Evolutionary conservation across 1,284 basidiomycete genomes (phyloP).

Genomic region (Earliella scabrosa): DNA sequence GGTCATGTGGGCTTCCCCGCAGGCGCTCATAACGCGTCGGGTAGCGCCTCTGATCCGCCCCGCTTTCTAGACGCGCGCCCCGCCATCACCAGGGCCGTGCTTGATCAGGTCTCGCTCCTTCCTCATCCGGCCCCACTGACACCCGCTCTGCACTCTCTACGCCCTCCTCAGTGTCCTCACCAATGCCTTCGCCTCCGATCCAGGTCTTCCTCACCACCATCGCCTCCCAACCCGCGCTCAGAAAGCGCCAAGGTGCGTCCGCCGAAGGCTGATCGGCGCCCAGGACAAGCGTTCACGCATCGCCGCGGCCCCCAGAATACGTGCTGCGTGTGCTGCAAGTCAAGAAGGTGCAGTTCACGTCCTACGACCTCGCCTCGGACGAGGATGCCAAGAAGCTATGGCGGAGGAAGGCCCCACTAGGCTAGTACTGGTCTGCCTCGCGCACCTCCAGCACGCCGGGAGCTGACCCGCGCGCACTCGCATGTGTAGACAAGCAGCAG

Average conservation of each 20-base stretch:
- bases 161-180: no score
- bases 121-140: background rate
- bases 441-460: background rate
- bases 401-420: conserved; percentile 74
- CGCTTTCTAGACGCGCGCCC: conserved; percentile 1
- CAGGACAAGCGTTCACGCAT: background rate
- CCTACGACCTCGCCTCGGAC: conserved; percentile 83
- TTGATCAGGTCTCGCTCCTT: no score
- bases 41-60: conserved; percentile 15
- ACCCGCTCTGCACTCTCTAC: no score
- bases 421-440: conserved; percentile 40
- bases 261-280: background rate
- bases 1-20: conserved; percentile 18
- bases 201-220: conserved; percentile 85
- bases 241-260: conserved; percentile 62
- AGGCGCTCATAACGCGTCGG: conserved; percentile 17
- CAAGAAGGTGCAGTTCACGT: conserved; percentile 80
- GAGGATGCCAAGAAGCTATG: conserved; percentile 79
- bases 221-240: conserved; percentile 73
- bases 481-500: conserved; percentile 69
- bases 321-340: conserved; percentile 77
- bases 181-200: conserved; percentile 78
- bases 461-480: conserved; percentile 4
- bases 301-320: conserved; percentile 54
- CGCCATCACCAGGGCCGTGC: no score